Evolutionary conservation across 163 green algal genomes (phyloP).

Genomic region (Scenedesmus sp.): DNA sequence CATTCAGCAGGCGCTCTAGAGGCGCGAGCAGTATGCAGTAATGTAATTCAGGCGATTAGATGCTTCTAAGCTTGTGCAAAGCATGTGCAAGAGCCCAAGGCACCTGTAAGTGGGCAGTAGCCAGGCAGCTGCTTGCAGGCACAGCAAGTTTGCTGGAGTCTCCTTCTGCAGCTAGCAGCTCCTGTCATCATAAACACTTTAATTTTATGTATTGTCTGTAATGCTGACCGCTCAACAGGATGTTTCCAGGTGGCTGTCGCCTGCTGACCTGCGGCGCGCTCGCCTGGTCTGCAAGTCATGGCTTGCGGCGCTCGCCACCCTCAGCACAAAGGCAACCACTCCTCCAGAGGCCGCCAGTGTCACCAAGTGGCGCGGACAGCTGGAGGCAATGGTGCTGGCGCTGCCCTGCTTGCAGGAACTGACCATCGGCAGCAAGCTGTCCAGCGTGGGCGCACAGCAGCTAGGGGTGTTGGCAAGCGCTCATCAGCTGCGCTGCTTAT

Average conservation of each 20-base stretch:
- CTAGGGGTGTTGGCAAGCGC: conserved; percentile 31
- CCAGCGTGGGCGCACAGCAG: conserved; percentile 50
- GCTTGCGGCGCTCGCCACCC: conserved; percentile 23
- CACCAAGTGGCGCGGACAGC: conserved; percentile 19
- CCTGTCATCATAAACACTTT: too few species aligned
- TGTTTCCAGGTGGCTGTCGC: conserved; percentile 39
- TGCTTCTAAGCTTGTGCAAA: not conserved
- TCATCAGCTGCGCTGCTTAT: conserved; percentile 28
- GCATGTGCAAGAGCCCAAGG: not conserved
- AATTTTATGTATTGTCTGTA: not conserved
- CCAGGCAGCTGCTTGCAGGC: not conserved
- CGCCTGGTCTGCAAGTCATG: conserved; percentile 47
- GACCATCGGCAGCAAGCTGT: conserved; percentile 49
- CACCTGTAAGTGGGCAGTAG: not conserved
- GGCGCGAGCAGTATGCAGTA: not conserved
- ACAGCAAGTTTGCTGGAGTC: not conserved
- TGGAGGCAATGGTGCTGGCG: conserved; percentile 23
- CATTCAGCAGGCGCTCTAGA: not conserved
- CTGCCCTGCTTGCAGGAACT: conserved; percentile 49
- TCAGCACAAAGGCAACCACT: conserved; percentile 36
- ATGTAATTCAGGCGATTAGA: not conserved
- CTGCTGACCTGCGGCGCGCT: conserved; percentile 44
- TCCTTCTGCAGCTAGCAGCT: too few species aligned
- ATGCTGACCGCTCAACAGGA: conserved; percentile 19
- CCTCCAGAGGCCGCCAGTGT: conserved; percentile 43